Conservation (phyloP, 345 rosid species). For the Eucalyptus leucophloia region DNA sequence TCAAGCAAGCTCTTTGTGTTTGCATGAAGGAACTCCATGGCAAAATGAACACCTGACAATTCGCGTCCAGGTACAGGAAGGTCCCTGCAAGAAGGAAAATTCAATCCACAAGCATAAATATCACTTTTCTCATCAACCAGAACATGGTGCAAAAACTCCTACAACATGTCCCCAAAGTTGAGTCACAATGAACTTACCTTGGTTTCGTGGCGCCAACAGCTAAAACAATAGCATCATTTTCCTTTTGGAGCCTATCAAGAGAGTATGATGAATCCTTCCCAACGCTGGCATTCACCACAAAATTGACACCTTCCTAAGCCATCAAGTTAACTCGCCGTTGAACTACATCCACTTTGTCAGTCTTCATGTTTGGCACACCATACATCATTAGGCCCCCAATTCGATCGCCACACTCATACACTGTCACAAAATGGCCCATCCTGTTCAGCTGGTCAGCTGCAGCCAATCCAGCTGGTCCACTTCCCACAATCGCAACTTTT, state of each 20-base stretch:
- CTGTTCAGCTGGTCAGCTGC: conserved; percentile 96
- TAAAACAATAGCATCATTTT: conserved; percentile 75
- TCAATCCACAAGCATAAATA: neutral
- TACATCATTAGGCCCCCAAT: conserved; percentile 99
- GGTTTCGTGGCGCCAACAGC: conserved; percentile 98
- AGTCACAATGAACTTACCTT: conserved; percentile 23
- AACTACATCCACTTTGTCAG: conserved; percentile 86
- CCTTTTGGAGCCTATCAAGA: conserved; percentile 59
- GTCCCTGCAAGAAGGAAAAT: conserved; percentile 56
- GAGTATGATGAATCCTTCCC: conserved; percentile 74
- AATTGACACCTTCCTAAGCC: conserved; percentile 78
- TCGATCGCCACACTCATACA: conserved; percentile 91
- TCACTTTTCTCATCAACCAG: neutral
- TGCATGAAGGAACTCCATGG: conserved; percentile 95
- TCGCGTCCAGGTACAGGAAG: conserved; percentile 93
- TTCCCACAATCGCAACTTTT: conserved; percentile 76
- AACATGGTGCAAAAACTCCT: neutral
- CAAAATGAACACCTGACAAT: conserved; percentile 85
- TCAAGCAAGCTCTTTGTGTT: conserved; percentile 99
- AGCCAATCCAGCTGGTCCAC: conserved; percentile 98
- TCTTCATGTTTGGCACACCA: conserved; percentile 99
- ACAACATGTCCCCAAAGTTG: neutral
- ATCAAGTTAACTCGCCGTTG: conserved; percentile 92
- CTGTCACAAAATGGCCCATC: conserved; percentile 91
- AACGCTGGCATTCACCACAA: conserved; percentile 86